Percentiles rank a stretch among this genome's conserved stretches.
These are phyloP conservation scores for Monilinia aucupariae DNA, from an alignment of 2,329 filamentous ascomycete species.

Conservation along the genomic window DNA sequence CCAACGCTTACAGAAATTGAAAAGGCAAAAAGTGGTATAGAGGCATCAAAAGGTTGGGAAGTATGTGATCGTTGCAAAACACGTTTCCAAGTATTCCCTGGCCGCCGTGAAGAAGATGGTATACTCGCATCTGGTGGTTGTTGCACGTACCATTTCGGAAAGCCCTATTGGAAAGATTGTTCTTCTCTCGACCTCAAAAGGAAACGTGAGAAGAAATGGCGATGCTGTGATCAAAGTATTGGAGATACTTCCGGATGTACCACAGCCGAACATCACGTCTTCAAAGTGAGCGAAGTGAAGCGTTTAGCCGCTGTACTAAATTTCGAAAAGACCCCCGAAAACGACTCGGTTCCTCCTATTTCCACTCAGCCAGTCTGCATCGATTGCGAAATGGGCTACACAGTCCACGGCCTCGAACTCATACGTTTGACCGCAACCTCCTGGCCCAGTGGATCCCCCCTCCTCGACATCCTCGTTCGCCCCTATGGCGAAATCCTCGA, in stretches of 20 bases:
- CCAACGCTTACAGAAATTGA: constrained; percentile 63
- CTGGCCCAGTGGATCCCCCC: constrained; percentile 70
- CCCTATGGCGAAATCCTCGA: constrained; percentile 82
- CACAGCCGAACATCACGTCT: constrained; percentile 69
- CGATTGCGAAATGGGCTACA: constrained; percentile 98
- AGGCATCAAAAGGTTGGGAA: constrained; percentile 71
- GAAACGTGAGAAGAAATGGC: constrained; percentile 57
- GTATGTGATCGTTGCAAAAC: constrained; percentile 79
- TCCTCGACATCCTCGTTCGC: constrained; percentile 80
- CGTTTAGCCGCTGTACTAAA: constrained; percentile 73
- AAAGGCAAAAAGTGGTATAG: constrained; percentile 58
- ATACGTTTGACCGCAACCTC: constrained; percentile 82
- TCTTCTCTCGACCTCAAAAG: constrained; percentile 50
- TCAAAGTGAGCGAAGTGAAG: constrained; percentile 72
- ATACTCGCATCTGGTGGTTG: constrained; percentile 68
- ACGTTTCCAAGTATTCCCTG: constrained; percentile 88
- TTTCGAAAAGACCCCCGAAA: constrained; percentile 71
- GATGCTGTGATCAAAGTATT: constrained; percentile 72
- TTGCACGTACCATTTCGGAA: constrained; percentile 79
- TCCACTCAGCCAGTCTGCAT: constrained; percentile 63
- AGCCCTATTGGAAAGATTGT: constrained; percentile 50
- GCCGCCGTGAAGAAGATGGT: constrained; percentile 70
- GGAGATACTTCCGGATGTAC: constrained; percentile 73
- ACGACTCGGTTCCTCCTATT: constrained; percentile 45
- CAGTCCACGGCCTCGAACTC: constrained; percentile 79